phyloP scores from a whole-genome alignment of 2,329 filamentous ascomycete genomes.

The Colletotrichum noveboracense region DNA sequence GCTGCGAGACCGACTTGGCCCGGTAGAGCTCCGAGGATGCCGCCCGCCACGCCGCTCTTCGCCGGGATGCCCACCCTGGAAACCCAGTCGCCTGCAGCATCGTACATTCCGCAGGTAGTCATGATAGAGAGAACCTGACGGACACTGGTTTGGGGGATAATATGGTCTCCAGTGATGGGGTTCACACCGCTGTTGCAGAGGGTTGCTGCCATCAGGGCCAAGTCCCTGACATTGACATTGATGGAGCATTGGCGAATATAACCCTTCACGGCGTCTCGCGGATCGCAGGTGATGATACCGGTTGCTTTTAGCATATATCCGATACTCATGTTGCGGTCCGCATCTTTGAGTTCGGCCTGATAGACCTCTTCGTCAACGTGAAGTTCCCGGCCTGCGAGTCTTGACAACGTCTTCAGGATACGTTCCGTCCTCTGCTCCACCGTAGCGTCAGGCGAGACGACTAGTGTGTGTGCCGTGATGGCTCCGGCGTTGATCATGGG shows the following conservation, averaged over 20 bases:
- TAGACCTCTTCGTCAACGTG: conserved; percentile 43
- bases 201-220: conserved; percentile 44
- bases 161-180: conserved; percentile 33
- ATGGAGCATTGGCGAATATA: conserved; percentile 46
- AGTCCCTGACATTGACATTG: conserved; percentile 44
- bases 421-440: conserved; percentile 38
- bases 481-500: conserved; percentile 42
- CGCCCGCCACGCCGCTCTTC: conserved; percentile 42
- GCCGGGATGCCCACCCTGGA: conserved; percentile 65
- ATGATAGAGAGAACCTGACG: conserved; percentile 45
- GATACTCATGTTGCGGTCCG: conserved; percentile 39
- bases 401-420: conserved; percentile 37
- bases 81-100: conserved; percentile 66
- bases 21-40: conserved; percentile 40
- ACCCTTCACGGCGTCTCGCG: conserved; percentile 38
- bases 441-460: conserved; percentile 33
- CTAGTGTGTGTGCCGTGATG: conserved; percentile 37
- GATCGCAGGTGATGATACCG: conserved; percentile 39
- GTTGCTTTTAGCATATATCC: conserved; percentile 46
- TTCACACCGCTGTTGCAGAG: conserved; percentile 41
- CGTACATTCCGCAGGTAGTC: conserved; percentile 50
- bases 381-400: conserved; percentile 38
- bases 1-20: conserved; percentile 52
- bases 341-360: conserved; percentile 39
- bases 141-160: conserved; percentile 40